A percentile compares a stretch with the other conserved stretches of the same genome.
These are phyloP conservation scores for Trichoderma koningii DNA, from an alignment of 2,329 filamentous ascomycete genomes.

Conservation along the genomic window DNA sequence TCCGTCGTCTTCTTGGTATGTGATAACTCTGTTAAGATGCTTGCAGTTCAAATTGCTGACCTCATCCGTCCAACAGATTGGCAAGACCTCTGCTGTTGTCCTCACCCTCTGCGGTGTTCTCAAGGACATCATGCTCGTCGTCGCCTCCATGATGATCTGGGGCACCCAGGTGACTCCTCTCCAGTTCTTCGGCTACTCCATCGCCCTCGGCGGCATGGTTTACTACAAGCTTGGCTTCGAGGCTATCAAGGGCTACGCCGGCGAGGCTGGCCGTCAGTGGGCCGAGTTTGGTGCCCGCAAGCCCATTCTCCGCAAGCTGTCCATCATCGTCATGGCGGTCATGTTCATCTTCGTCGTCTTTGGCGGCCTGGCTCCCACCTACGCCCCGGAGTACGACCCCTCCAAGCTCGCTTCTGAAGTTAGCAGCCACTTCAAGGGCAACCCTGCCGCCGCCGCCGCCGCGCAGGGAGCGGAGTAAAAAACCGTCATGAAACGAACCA, in stretches of 20 bases:
- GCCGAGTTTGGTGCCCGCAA: slow-evolving; percentile 79
- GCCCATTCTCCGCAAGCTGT: slow-evolving; percentile 75
- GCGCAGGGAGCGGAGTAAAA: slow-evolving; percentile 21
- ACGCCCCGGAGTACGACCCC: slow-evolving; percentile 58
- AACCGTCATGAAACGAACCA: slow-evolving; percentile 15
- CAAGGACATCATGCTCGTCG: slow-evolving; percentile 83
- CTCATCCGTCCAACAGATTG: slow-evolving; percentile 64
- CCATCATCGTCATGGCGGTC: slow-evolving; percentile 66
- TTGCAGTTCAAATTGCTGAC: slow-evolving; percentile 12
- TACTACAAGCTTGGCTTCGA: slow-evolving; percentile 84
- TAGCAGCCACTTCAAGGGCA: slow-evolving; percentile 50
- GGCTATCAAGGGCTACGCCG: slow-evolving; percentile 77
- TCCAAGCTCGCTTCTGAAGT: slow-evolving; percentile 52
- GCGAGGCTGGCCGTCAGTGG: slow-evolving; percentile 75
- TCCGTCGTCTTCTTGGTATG: slow-evolving; percentile 83
- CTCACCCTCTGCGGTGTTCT: slow-evolving; percentile 85
- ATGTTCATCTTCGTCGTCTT: slow-evolving; percentile 71
- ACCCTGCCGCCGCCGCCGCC: slow-evolving; percentile 16
- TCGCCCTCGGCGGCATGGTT: slow-evolving; percentile 72
- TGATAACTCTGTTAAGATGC: slow-evolving; percentile 26
- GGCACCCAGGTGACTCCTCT: slow-evolving; percentile 71
- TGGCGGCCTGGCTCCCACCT: slow-evolving; percentile 64
- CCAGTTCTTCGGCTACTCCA: slow-evolving; percentile 82
- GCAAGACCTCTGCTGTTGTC: slow-evolving; percentile 83
- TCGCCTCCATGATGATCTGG: slow-evolving; percentile 80